A percentile compares a stretch with the other conserved stretches of the same genome.
phyloP scores from a whole-genome alignment of 305 asterid genomes.

The Solanum hybrid region DNA sequence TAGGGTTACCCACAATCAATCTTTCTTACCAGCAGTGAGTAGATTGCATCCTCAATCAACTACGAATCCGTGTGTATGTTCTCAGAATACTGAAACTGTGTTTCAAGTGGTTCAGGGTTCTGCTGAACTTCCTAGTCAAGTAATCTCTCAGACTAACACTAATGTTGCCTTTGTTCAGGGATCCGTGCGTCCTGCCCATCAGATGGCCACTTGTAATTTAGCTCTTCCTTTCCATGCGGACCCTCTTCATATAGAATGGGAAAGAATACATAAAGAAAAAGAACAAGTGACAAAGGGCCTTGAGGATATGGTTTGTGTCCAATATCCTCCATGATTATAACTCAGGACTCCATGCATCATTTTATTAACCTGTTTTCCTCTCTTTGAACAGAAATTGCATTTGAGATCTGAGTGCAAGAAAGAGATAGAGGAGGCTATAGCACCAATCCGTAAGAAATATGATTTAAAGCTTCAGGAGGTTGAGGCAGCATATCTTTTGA shows the following conservation, averaged over 20 bases:
- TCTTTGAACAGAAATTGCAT: slow-evolving; percentile 33
- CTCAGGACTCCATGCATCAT: background rate
- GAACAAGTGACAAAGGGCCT: slow-evolving; percentile 27
- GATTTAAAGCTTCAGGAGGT: slow-evolving; percentile 38
- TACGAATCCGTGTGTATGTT: slow-evolving; percentile 14
- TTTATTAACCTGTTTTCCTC: background rate
- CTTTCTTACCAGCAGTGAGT: slow-evolving; percentile 1
- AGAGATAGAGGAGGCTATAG: slow-evolving; percentile 42
- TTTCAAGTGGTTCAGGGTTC: slow-evolving; percentile 16
- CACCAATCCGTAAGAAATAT: slow-evolving; percentile 38
- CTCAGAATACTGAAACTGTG: slow-evolving; percentile 18
- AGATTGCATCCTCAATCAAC: slow-evolving; percentile 14
- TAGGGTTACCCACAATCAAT: slow-evolving; percentile 2
- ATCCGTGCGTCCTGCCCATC: slow-evolving; percentile 20
- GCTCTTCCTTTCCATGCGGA: slow-evolving; percentile 11
- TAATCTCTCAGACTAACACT: slow-evolving; percentile 19
- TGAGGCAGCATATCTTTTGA: slow-evolving; percentile 22
- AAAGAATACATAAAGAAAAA: slow-evolving; percentile 26
- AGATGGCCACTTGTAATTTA: slow-evolving; percentile 16
- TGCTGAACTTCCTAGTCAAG: slow-evolving; percentile 26
- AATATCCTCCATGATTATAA: slow-evolving; percentile 3
- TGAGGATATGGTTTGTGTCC: slow-evolving; percentile 33
- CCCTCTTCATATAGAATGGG: slow-evolving; percentile 45
- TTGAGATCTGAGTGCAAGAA: slow-evolving; percentile 41
- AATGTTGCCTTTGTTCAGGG: slow-evolving; percentile 18